Evolutionary conservation across 139 green algal genomes (phyloP), one percentile per base, ranked within the genome.

Genomic region (Coelastrella sp.): DNA sequence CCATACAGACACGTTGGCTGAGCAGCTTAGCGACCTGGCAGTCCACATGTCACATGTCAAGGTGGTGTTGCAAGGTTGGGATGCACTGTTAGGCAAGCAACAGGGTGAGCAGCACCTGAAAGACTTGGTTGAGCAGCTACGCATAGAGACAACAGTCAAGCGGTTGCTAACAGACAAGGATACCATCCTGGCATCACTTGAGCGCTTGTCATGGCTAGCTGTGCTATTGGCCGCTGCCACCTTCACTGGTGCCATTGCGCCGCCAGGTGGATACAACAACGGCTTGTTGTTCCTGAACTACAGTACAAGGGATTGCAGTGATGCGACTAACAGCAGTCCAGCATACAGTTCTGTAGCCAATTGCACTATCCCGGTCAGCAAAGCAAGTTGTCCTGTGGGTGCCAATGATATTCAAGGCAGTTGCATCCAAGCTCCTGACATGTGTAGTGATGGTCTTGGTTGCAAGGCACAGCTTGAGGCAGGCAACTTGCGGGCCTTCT

Each of bases 371-470:
- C 32, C 76, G 5, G 32, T 13, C 32, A 82, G 32, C 17, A 61
- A 47, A 10, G 76, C 11, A 23, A 17, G 10, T 5, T 82, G 76
- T 20, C 76, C 76, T 22, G 32, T 59, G 5, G 76, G 76, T 82
- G 76, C 32, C 5, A 20, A 82, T 13, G 76, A 82, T 59, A 64
- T 82, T 23, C 17, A n/a, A 6, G 76, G 32, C 76, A 80, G n/a
- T 0, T 82, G 76, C 76, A 82, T 82, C 32, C 76, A 82, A 64
- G 76, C 76, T 4, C 76, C 76, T 82, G 76, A 82, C n/a, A 19
- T 20, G 16, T 82, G 76, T 47, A 82, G 32, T n/a, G 76, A 82
- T 59, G 76, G 76, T 8, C 23, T 82, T 23, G 23, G 19, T 54
- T 82, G 76, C 32, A 61, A 82, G 76, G 76, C 23, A 64, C 23